Evolutionary conservation across 1,284 basidiomycete species (phyloP).

Genomic region (Boletellus deceptivus): DNA sequence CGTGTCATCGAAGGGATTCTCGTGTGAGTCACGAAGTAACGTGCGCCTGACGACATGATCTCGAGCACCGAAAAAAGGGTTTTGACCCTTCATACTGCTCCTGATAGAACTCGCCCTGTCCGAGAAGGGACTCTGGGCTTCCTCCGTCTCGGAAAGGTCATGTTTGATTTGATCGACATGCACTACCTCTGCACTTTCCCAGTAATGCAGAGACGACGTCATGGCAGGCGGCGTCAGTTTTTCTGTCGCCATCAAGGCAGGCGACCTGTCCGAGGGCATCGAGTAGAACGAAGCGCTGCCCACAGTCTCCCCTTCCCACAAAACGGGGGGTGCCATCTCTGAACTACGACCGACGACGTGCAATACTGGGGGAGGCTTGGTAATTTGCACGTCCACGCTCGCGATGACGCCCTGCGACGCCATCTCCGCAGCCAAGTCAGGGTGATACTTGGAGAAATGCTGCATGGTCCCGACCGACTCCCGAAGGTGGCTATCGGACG

Average conservation of each 20-base stretch:
- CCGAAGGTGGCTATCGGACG: constrained; percentile 30
- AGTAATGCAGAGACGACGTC: constrained; percentile 49
- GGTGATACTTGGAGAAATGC: constrained; percentile 38
- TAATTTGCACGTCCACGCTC: constrained; percentile 12
- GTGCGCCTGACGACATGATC: constrained; percentile 26
- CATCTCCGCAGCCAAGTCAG: constrained; percentile 53
- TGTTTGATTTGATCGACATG: constrained; percentile 39
- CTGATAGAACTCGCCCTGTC: constrained; percentile 30
- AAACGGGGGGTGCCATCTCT: constrained; percentile 35
- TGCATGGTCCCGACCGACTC: constrained; percentile 34
- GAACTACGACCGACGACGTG: constrained; percentile 41
- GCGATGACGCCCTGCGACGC: constrained; percentile 31
- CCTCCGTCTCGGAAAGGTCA: constrained; percentile 18
- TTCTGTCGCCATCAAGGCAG: constrained; percentile 51
- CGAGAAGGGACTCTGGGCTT: constrained; percentile 42
- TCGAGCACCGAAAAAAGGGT: constrained; percentile 65
- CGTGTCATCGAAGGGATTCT: constrained; percentile 39
- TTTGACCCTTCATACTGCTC: constrained; percentile 42
- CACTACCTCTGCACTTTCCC: constrained; percentile 71
- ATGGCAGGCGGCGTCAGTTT: constrained; percentile 60
- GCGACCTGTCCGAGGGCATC: constrained; percentile 45
- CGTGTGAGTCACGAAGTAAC: constrained; percentile 29
- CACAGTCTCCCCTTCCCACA: constrained; percentile 56
- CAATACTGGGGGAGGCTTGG: constrained; percentile 32
- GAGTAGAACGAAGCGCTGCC: constrained; percentile 52